A percentile compares a stretch with the other conserved stretches of the same genome.
Conservation (phyloP, 768 basidiomycete genomes). For the Mycena galericulata region DNA sequence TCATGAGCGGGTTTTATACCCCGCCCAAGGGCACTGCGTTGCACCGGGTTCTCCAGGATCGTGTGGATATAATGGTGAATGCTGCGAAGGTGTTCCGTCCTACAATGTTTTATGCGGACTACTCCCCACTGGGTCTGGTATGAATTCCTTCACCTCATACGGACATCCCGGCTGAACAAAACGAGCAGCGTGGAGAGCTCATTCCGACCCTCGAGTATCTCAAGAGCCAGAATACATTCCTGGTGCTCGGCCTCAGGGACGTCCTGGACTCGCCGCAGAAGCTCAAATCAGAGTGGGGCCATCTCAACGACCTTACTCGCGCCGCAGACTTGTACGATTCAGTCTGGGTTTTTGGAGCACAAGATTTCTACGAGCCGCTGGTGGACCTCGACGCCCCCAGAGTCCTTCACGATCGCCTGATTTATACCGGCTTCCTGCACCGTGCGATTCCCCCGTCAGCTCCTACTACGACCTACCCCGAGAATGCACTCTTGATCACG, state of each 20-base stretch:
- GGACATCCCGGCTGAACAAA: not conserved
- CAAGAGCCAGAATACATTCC: conserved; percentile 7
- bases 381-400: conserved; percentile 10
- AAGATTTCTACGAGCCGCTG: conserved; percentile 23
- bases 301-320: conserved; percentile 18
- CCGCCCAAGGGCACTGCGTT: conserved; percentile 13
- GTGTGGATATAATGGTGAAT: conserved; percentile 14
- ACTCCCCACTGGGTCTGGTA: conserved; percentile 19
- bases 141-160: not conserved
- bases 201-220: conserved; percentile 18
- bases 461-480: conserved; percentile 3
- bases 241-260: conserved; percentile 20
- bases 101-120: conserved; percentile 16
- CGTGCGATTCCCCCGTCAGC: not conserved
- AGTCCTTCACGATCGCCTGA: conserved; percentile 14
- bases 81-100: conserved; percentile 14
- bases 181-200: conserved; percentile 22
- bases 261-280: conserved; percentile 20
- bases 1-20: conserved; percentile 23
- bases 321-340: conserved; percentile 22
- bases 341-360: conserved; percentile 21
- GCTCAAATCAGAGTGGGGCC: conserved; percentile 20
- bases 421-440: conserved; percentile 21
- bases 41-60: conserved; percentile 10
- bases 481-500: conserved; percentile 10